Base-by-base conservation (phyloP, 1,284 basidiomycete species). In the Tilletia walkeri region DNA sequence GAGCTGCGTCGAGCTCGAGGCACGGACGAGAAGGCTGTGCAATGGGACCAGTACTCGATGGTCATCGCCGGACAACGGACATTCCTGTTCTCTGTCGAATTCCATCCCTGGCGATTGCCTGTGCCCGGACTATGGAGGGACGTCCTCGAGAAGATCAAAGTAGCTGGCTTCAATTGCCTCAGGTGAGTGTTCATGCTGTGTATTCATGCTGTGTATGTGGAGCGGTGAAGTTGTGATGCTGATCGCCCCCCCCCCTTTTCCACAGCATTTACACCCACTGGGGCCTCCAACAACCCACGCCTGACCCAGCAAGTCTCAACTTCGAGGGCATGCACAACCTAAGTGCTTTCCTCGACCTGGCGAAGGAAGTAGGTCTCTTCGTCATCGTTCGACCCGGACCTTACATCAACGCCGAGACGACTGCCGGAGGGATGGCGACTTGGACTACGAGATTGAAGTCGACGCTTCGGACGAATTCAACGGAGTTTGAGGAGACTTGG, bases 91-190 rank as follows among this genome's bases (percentile, higher is more conserved):
- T 34, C 34, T 6, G 50, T 45, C 39, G 92, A 93, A 82, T 92
- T 93, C 80, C 92, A 93, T 78, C 89, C 92, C 0, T 94, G 90
- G 85, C 88, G 92, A 24, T 85, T 93, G 1, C 92, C 92, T 1
- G 89, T 92, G 0, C 90, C 90, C 0, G 88, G 88, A 3, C 83
- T 93, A 69, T 94, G 92, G 92, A 86, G 88, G 16, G 92, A 94
- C 78, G 89, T 93, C 68, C 87, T 93, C 61, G 89, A 93, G 76
- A 93, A 92, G 82, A 85, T 89, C 75, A 91, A 91, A 76, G 92
- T 91, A 0, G 89, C 90, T 0, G 92, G 92, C n/a, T 85, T 93
- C 73, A 93, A 92, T 76, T 74, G 72, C 9, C 71, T 77, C 20
- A 76, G 54, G 54, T 56, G 66, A 45, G 36, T 24, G 38, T 41